phyloP scores from a whole-genome alignment of 2,329 filamentous ascomycete species.

The Neopestalotiopsis sp. region DNA sequence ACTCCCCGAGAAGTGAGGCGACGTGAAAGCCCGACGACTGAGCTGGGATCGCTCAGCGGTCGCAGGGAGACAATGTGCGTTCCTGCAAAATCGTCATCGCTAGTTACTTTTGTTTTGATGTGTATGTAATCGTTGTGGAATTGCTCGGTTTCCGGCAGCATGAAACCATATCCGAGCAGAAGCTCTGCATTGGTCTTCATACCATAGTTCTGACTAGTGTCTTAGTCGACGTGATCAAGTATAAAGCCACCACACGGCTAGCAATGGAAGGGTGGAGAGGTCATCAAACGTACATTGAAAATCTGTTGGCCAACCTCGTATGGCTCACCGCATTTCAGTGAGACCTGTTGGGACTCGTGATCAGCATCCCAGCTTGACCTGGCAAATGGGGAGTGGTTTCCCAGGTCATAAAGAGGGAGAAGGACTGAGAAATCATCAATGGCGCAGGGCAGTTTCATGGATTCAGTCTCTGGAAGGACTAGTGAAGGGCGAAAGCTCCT shows the following conservation, averaged over 20 bases:
- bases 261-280: neutral
- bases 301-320: conserved; percentile 61
- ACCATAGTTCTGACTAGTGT: conserved; percentile 75
- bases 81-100: conserved; percentile 33
- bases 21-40: conserved; percentile 50
- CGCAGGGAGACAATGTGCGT: conserved; percentile 55
- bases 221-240: conserved; percentile 22
- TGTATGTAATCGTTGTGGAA: conserved; percentile 68
- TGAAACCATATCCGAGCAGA: conserved; percentile 68
- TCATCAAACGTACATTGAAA: conserved; percentile 30
- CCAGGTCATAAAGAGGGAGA: conserved; percentile 73
- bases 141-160: conserved; percentile 50
- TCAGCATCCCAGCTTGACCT: conserved; percentile 60
- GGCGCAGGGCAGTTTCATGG: conserved; percentile 41
- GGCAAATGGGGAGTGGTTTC: conserved; percentile 71
- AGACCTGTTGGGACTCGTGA: conserved; percentile 44
- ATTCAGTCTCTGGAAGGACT: conserved; percentile 50
- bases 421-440: conserved; percentile 71
- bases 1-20: conserved; percentile 40
- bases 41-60: conserved; percentile 53
- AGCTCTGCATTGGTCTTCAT: conserved; percentile 76
- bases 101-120: conserved; percentile 51
- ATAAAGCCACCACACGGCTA: neutral
- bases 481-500: conserved; percentile 68
- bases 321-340: conserved; percentile 46